Conservation (phyloP, 768 basidiomycete species). For the Epithele typhae region DNA sequence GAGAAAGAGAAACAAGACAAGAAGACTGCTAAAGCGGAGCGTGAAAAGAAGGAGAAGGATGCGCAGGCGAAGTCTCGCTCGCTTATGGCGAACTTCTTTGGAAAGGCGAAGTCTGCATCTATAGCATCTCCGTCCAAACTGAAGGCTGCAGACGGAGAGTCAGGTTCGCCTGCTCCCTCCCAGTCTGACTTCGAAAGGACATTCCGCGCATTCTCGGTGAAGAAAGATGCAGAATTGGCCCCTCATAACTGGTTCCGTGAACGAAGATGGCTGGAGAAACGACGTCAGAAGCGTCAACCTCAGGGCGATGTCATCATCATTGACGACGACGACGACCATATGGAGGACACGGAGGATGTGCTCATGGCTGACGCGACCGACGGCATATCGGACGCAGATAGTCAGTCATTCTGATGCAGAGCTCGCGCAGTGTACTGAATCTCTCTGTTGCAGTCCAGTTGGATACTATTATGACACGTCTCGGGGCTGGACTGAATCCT, state of each 20-base stretch:
- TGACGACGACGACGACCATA: constrained; percentile 37
- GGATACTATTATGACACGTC: constrained; percentile 10
- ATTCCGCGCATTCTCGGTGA: constrained; percentile 78
- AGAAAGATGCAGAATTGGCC: constrained; percentile 70
- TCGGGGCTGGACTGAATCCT: constrained; percentile 14
- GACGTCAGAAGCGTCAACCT: constrained; percentile 15
- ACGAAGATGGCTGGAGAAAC: constrained; percentile 18
- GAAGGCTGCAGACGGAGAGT: constrained; percentile 18
- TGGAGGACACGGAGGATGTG: constrained; percentile 15
- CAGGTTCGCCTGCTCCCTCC: constrained; percentile 24
- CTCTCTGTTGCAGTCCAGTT: constrained; percentile 25
- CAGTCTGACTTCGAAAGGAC: constrained; percentile 65
- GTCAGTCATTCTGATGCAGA: no score
- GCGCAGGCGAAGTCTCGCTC: constrained; percentile 69
- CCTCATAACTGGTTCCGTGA: constrained; percentile 66
- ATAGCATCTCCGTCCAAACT: constrained; percentile 22
- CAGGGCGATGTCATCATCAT: constrained; percentile 55
- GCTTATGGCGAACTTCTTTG: constrained; percentile 76
- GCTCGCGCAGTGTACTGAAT: no score
- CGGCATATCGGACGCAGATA: no score
- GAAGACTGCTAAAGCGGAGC: constrained; percentile 64
- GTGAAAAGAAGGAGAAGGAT: constrained; percentile 67
- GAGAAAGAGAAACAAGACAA: constrained; percentile 67
- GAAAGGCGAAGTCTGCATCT: constrained; percentile 44
- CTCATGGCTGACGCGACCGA: constrained; percentile 24